Conservation (phyloP, 2,329 filamentous ascomycete species). For the Fusarium keratoplasticum region DNA sequence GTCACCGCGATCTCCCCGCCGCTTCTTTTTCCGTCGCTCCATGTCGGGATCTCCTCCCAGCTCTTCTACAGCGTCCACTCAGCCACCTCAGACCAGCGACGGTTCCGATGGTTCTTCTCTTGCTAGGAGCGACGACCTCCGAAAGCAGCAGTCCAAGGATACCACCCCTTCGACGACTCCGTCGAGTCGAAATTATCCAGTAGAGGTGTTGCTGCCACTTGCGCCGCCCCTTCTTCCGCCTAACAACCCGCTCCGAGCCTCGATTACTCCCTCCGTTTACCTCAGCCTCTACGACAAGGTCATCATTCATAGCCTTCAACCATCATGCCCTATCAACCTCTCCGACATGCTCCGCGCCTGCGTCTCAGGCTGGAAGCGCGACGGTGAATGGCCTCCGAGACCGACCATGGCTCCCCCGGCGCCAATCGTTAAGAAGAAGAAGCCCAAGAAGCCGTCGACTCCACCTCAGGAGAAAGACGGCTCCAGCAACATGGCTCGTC, state of each 20-base stretch:
- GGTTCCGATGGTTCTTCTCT: slow-evolving; percentile 56
- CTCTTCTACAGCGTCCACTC: slow-evolving; percentile 38
- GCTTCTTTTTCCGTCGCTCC: slow-evolving; percentile 63
- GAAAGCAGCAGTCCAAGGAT: slow-evolving; percentile 49
- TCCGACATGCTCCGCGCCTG: slow-evolving; percentile 82
- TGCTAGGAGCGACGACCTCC: slow-evolving; percentile 52
- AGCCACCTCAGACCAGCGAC: slow-evolving; percentile 45
- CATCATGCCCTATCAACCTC: slow-evolving; percentile 89
- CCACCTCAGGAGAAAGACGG: slow-evolving; percentile 38
- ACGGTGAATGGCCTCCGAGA: slow-evolving; percentile 87
- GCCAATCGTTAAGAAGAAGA: slow-evolving; percentile 56
- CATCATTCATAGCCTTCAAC: slow-evolving; percentile 81
- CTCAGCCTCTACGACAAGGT: slow-evolving; percentile 90
- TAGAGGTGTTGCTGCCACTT: slow-evolving; percentile 76
- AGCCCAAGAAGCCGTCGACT: slow-evolving; percentile 42
- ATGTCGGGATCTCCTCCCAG: slow-evolving; percentile 55
- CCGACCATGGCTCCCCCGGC: slow-evolving; percentile 56
- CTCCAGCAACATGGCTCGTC: slow-evolving; percentile 49
- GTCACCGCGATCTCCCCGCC: slow-evolving; percentile 59
- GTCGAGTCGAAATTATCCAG: slow-evolving; percentile 55
- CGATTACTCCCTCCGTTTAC: slow-evolving; percentile 80
- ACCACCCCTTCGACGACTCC: slow-evolving; percentile 46
- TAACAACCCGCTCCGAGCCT: slow-evolving; percentile 80
- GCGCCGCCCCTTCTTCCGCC: slow-evolving; percentile 78
- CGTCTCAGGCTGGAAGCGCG: slow-evolving; percentile 91